A percentile compares a stretch with the other conserved stretches of the same genome.
These are phyloP conservation scores for Gynochthodes officinalis DNA, from an alignment of 257 asterid species.

Conservation along the genomic window DNA sequence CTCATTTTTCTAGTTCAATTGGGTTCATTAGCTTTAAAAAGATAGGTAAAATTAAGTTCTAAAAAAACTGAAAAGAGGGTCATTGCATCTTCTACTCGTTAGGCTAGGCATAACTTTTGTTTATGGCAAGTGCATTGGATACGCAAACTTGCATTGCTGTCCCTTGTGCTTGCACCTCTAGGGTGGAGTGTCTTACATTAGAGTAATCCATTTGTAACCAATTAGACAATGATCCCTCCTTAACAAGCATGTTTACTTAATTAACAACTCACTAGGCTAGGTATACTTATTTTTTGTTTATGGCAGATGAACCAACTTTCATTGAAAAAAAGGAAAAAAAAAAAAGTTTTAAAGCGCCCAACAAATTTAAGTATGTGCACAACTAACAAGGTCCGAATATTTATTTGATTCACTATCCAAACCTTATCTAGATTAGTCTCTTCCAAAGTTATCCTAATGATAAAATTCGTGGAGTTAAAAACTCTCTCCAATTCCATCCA, in stretches of 20 bases:
- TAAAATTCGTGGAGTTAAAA: neutral
- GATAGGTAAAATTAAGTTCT: too few species aligned
- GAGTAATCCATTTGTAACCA: neutral
- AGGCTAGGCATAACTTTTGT: too few species aligned
- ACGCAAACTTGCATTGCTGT: too few species aligned
- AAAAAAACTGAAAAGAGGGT: too few species aligned
- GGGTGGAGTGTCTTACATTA: too few species aligned
- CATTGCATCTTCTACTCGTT: too few species aligned
- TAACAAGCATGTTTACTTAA: too few species aligned
- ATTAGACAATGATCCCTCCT: neutral
- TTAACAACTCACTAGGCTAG: neutral
- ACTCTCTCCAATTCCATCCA: too few species aligned
- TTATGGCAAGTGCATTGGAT: too few species aligned
- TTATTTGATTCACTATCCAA: slow-evolving; percentile 6
- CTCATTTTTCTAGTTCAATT: too few species aligned
- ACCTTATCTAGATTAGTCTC: neutral
- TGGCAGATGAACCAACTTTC: neutral
- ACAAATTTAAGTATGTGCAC: neutral
- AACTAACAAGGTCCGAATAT: neutral
- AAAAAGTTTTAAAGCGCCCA: neutral
- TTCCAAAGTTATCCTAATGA: neutral
- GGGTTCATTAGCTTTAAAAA: too few species aligned
- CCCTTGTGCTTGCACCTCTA: too few species aligned
- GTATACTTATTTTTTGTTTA: neutral
- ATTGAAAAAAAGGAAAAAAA: neutral